These are phyloP conservation scores for Bathelium albidoporum DNA, from an alignment of 495 filamentous ascomycete genomes.

Conservation along the genomic window DNA sequence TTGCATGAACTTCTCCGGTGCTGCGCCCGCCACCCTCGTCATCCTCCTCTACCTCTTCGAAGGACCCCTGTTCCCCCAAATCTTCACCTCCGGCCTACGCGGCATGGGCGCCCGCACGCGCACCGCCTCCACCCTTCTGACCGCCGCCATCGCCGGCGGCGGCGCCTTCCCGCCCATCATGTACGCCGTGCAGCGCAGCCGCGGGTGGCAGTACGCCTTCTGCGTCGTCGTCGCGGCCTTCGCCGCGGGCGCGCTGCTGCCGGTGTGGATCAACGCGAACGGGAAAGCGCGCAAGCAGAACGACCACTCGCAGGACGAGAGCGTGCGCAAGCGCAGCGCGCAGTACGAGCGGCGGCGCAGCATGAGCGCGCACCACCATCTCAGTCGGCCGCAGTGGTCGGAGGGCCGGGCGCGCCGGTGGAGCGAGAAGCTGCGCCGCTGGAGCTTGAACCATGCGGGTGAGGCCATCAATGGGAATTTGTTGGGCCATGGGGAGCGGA, in stretches of 20 bases:
- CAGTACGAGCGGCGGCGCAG: neutral
- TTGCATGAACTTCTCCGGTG: slow-evolving; percentile 43
- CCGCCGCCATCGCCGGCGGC: slow-evolving; percentile 48
- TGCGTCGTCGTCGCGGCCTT: slow-evolving; percentile 50
- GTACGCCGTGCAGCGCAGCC: slow-evolving; percentile 32
- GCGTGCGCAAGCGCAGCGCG: neutral
- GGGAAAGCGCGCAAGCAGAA: slow-evolving; percentile 50
- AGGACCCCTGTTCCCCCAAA: slow-evolving; percentile 47
- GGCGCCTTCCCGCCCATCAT: slow-evolving; percentile 47
- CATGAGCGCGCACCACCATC: neutral
- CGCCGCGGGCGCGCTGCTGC: slow-evolving; percentile 46
- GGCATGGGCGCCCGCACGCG: slow-evolving; percentile 54
- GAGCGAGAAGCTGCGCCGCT: neutral
- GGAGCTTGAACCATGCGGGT: neutral
- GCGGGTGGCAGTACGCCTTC: slow-evolving; percentile 40
- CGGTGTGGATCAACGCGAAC: slow-evolving; percentile 48
- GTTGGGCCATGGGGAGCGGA: neutral
- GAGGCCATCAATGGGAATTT: neutral
- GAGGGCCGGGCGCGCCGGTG: neutral
- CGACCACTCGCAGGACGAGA: slow-evolving; percentile 30
- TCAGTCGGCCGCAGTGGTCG: too few relatives aligned
- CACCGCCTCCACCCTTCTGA: slow-evolving; percentile 42
- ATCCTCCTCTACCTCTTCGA: slow-evolving; percentile 53
- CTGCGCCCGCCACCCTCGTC: slow-evolving; percentile 39
- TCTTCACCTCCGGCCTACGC: slow-evolving; percentile 51